phyloP scores from a whole-genome alignment of 1,284 basidiomycete genomes.

The Irpex sp. region DNA sequence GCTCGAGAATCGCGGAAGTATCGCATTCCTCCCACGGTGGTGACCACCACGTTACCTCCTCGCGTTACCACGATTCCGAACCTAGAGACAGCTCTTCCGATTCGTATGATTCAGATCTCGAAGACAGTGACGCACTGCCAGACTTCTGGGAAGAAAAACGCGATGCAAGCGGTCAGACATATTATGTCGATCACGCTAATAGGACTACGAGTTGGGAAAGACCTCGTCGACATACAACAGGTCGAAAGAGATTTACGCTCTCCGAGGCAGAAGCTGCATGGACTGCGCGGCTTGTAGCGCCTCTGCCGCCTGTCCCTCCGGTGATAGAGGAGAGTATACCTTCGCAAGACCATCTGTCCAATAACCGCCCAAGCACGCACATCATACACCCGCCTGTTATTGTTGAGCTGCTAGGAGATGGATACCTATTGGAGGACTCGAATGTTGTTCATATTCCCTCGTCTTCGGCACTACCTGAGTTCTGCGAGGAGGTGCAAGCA shows the following conservation, averaged over 20 bases:
- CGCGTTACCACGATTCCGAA: background rate
- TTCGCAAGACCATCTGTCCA: background rate
- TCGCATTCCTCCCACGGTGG: background rate
- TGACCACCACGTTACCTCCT: background rate
- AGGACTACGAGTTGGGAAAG: conserved; percentile 10
- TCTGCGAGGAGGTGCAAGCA: conserved; percentile 8
- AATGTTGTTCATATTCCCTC: background rate
- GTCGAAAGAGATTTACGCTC: background rate
- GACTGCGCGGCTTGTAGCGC: conserved; percentile 6
- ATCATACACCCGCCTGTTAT: background rate
- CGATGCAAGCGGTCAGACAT: conserved; percentile 1
- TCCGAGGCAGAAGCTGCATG: background rate
- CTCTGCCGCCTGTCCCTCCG: background rate
- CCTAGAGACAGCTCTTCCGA: background rate
- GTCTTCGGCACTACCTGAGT: conserved; percentile 6
- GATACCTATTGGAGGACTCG: background rate
- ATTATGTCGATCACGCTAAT: conserved; percentile 9
- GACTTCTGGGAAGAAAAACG: conserved; percentile 11
- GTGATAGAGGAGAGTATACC: background rate
- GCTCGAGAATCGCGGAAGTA: background rate
- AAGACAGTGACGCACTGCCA: conserved; percentile 6
- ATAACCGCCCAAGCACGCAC: background rate
- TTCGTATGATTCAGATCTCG: background rate
- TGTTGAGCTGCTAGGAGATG: conserved; percentile 8
- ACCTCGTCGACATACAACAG: background rate